Evolutionary conservation across 306 rosid species (phyloP).

Genomic region (Parietaria judaica): DNA sequence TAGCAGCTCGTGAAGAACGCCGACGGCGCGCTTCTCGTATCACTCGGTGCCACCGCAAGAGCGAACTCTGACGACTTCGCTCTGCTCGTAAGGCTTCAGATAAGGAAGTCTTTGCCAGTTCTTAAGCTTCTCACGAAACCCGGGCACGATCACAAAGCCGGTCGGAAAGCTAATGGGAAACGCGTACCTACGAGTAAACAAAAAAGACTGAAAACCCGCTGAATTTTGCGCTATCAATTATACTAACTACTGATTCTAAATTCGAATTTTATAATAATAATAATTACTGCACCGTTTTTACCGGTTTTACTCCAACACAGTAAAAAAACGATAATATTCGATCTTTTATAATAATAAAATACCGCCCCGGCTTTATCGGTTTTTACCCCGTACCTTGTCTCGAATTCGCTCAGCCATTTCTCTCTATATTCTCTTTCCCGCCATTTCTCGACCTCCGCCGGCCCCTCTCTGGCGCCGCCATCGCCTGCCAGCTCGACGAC

Average conservation of each 20-base stretch:
- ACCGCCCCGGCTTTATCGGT: no score
- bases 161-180: slow-evolving; percentile 66
- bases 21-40: slow-evolving; percentile 66
- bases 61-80: slow-evolving; percentile 26
- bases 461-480: slow-evolving; percentile 35
- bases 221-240: no score
- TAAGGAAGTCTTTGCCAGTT: slow-evolving; percentile 83
- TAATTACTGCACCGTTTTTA: no score
- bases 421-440: slow-evolving; percentile 62
- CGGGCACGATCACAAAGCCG: slow-evolving; percentile 47
- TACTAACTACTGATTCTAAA: no score
- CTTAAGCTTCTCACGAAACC: slow-evolving; percentile 57
- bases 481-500: slow-evolving; percentile 44
- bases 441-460: slow-evolving; percentile 51
- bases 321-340: no score
- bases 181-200: slow-evolving; percentile 17
- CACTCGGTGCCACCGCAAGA: slow-evolving; percentile 48
- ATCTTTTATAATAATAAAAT: no score
- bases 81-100: slow-evolving; percentile 58
- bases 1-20: slow-evolving; percentile 70
- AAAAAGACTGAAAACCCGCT: no score
- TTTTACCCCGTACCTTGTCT: slow-evolving; percentile 25
- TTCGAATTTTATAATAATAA: no score
- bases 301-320: no score
- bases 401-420: slow-evolving; percentile 81